Evolutionary conservation across 495 filamentous ascomycete genomes (phyloP).

Genomic region (Penicillium coffeae): DNA sequence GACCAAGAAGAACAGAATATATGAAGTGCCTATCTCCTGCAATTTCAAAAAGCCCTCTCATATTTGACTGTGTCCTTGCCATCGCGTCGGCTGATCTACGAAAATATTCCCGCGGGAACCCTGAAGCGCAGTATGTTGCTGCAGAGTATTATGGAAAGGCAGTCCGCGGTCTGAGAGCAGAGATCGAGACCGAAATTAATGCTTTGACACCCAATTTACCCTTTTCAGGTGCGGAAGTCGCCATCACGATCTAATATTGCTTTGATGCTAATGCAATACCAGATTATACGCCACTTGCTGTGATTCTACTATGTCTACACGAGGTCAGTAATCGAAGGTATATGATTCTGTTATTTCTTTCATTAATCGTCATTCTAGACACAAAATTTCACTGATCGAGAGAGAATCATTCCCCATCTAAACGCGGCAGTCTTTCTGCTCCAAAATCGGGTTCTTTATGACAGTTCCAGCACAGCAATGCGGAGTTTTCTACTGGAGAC

Average conservation of each 20-base stretch:
- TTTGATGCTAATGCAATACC: neutral
- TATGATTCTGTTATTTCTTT: no score
- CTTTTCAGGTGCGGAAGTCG: neutral
- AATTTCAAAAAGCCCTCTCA: constrained; percentile 8
- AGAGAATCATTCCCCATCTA: constrained; percentile 18
- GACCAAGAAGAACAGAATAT: constrained; percentile 4
- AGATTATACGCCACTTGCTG: constrained; percentile 14
- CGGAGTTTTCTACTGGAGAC: constrained; percentile 11
- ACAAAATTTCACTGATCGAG: constrained; percentile 15
- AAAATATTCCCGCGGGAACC: constrained; percentile 11
- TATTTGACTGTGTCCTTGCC: constrained; percentile 13
- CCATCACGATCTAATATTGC: neutral
- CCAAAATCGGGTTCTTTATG: constrained; percentile 2
- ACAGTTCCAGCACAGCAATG: neutral
- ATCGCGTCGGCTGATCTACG: constrained; percentile 14
- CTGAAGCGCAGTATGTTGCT: constrained; percentile 2
- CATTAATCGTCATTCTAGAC: constrained; percentile 2
- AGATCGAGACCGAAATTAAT: constrained; percentile 3
- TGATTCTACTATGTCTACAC: constrained; percentile 19
- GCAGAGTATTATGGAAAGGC: constrained; percentile 16
- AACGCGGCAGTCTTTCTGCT: constrained; percentile 18
- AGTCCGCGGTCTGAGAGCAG: constrained; percentile 6
- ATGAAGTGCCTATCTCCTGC: constrained; percentile 11
- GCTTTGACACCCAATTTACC: neutral
- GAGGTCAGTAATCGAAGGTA: constrained; percentile 13